Conservation (phyloP, 176 grass and related monocot genomes). For the Metroxylon sagu region DNA sequence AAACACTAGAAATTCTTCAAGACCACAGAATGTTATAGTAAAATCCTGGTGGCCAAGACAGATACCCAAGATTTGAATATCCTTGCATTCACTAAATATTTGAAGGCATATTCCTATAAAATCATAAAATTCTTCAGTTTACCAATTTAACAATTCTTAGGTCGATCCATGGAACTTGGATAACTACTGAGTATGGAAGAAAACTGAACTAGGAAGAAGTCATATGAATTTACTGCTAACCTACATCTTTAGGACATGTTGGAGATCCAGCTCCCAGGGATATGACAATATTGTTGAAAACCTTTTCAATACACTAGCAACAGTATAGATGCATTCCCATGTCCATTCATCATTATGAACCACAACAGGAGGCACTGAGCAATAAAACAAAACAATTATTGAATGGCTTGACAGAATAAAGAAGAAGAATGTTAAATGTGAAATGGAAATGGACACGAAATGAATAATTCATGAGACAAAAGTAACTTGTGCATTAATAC, state of each 20-base stretch:
- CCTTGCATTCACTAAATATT: slow-evolving; percentile 70
- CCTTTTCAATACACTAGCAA: slow-evolving; percentile 63
- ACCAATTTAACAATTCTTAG: no score
- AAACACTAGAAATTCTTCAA: slow-evolving; percentile 3
- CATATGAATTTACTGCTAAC: slow-evolving; percentile 26
- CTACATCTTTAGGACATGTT: slow-evolving; percentile 57
- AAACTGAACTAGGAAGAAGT: no score
- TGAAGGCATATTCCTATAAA: slow-evolving; percentile 57
- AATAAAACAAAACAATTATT: slow-evolving; percentile 11
- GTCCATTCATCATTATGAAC: slow-evolving; percentile 91
- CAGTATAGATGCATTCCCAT: slow-evolving; percentile 53
- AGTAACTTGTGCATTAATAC: no score
- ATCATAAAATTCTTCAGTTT: background rate
- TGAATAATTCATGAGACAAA: no score
- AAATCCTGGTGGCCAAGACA: slow-evolving; percentile 94
- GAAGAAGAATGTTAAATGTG: no score
- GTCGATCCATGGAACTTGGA: no score
- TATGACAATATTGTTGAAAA: slow-evolving; percentile 90
- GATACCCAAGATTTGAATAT: slow-evolving; percentile 85
- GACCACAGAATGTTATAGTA: slow-evolving; percentile 8
- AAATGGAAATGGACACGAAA: no score
- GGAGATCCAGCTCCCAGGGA: slow-evolving; percentile 90
- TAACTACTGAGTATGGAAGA: no score
- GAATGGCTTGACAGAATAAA: no score
- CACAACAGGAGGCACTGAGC: slow-evolving; percentile 59